These are phyloP conservation scores for Plasmodium malariae DNA, from an alignment of 169 alveolate genomes.

Conservation along the genomic window DNA sequence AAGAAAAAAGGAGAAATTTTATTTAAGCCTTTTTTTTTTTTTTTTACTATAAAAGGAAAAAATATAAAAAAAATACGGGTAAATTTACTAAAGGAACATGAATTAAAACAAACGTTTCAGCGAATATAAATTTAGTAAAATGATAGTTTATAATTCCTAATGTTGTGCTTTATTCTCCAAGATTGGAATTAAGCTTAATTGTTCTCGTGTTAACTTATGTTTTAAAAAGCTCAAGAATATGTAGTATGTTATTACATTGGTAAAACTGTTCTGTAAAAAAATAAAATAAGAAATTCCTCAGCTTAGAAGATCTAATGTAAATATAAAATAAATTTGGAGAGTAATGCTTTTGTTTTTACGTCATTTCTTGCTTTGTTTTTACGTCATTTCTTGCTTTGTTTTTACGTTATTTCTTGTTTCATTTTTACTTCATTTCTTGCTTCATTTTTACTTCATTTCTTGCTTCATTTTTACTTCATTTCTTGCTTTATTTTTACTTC, in stretches of 20 bases:
- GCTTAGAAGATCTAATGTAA: background rate
- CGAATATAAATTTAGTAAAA: background rate
- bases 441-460: too few species aligned
- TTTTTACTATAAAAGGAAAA: background rate
- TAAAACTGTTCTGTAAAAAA: background rate
- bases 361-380: background rate
- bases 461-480: too few species aligned
- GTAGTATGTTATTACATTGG: background rate
- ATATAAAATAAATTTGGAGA: background rate
- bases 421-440: too few species aligned
- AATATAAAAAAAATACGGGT: too few species aligned
- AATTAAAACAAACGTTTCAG: background rate
- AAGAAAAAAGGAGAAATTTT: too few species aligned
- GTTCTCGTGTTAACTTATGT: background rate
- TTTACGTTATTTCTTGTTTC: too few species aligned
- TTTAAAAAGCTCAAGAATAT: background rate
- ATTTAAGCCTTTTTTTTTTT: too few species aligned
- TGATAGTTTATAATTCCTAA: background rate
- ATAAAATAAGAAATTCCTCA: background rate
- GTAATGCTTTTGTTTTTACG: background rate
- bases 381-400: background rate
- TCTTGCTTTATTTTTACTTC: too few species aligned
- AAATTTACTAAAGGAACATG: background rate
- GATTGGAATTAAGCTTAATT: background rate
- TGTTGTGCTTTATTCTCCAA: conserved; percentile 12